Evolutionary conservation across 495 filamentous ascomycete species (phyloP).

Genomic region (Neurospora sp.): DNA sequence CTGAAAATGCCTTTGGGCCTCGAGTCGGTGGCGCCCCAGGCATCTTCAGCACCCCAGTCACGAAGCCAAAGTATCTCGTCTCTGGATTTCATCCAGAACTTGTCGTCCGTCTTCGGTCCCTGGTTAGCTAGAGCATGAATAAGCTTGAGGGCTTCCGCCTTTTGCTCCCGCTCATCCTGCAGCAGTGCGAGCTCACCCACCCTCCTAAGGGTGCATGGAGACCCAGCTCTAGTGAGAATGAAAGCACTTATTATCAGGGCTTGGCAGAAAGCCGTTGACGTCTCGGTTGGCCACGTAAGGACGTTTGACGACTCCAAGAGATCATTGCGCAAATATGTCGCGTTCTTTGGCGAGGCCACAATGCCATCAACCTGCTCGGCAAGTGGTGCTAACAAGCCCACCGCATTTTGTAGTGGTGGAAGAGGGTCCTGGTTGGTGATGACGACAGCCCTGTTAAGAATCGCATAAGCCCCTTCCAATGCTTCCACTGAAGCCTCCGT

Average conservation of each 20-base stretch:
- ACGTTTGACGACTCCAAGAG: constrained; percentile 54
- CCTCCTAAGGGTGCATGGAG: constrained; percentile 47
- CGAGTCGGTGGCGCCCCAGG: constrained; percentile 14
- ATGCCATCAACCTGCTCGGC: constrained; percentile 17
- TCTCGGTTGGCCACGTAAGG: constrained; percentile 53
- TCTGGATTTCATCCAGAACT: constrained; percentile 56
- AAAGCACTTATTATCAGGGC: constrained; percentile 58
- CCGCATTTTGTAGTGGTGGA: constrained; percentile 33
- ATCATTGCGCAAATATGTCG: constrained; percentile 37
- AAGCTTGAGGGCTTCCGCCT: constrained; percentile 50
- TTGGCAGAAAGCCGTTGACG: constrained; percentile 54
- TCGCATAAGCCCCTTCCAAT: constrained; percentile 50
- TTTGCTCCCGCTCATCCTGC: constrained; percentile 54
- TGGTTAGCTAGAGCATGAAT: constrained; percentile 45
- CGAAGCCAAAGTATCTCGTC: constrained; percentile 71
- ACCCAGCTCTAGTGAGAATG: constrained; percentile 50
- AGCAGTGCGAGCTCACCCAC: constrained; percentile 50
- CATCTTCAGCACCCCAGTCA: constrained; percentile 56
- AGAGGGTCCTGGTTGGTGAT: constrained; percentile 50
- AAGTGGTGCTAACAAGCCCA: constrained; percentile 33
- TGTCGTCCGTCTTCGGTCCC: constrained; percentile 46
- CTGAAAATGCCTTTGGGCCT: constrained; percentile 58
- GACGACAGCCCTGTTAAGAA: constrained; percentile 49
- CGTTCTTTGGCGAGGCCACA: constrained; percentile 28
- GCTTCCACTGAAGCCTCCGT: constrained; percentile 47